Percentiles rank a stretch among this genome's conserved stretches.
Evolutionary conservation across 768 basidiomycete genomes (phyloP).

Genomic region (Scleroderma bovista): DNA sequence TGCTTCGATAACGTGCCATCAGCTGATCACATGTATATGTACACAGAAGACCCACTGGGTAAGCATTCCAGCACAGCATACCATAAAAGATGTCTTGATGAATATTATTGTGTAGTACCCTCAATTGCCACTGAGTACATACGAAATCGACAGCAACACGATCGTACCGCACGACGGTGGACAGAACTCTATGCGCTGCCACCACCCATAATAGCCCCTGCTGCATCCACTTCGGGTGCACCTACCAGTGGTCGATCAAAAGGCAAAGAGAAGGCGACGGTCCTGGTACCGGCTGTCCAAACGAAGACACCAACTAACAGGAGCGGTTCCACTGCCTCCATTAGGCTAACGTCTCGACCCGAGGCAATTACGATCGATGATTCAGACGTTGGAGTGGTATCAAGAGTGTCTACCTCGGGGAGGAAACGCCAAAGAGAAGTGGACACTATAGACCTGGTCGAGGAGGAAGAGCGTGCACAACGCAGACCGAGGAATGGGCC

Average conservation of each 20-base stretch:
- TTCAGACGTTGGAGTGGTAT: slow-evolving; percentile 23
- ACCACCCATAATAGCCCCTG: slow-evolving; percentile 12
- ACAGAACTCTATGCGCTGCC: slow-evolving; percentile 61
- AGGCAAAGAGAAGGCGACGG: slow-evolving; percentile 30
- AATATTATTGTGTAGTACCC: slow-evolving; percentile 44
- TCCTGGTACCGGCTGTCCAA: slow-evolving; percentile 1
- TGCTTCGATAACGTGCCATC: slow-evolving; percentile 1
- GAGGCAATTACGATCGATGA: slow-evolving; percentile 28
- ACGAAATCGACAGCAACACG: slow-evolving; percentile 63
- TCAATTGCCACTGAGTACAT: slow-evolving; percentile 66
- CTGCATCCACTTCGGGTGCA: slow-evolving; percentile 8
- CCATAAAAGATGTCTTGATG: neutral
- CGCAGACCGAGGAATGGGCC: slow-evolving; percentile 13
- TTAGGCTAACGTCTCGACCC: slow-evolving; percentile 9
- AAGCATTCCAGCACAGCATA: slow-evolving; percentile 9
- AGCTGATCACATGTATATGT: slow-evolving; percentile 4
- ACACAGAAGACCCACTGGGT: slow-evolving; percentile 68
- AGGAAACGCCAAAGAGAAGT: slow-evolving; percentile 35
- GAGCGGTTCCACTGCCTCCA: slow-evolving; percentile 11
- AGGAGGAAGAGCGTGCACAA: slow-evolving; percentile 21
- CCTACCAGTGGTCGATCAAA: slow-evolving; percentile 21
- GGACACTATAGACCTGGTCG: slow-evolving; percentile 25
- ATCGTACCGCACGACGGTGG: slow-evolving; percentile 75
- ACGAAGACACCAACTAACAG: slow-evolving; percentile 3
- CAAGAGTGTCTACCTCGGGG: slow-evolving; percentile 9